Conservation (phyloP, 169 alveolate genomes). For the Besnoitia besnoiti region DNA sequence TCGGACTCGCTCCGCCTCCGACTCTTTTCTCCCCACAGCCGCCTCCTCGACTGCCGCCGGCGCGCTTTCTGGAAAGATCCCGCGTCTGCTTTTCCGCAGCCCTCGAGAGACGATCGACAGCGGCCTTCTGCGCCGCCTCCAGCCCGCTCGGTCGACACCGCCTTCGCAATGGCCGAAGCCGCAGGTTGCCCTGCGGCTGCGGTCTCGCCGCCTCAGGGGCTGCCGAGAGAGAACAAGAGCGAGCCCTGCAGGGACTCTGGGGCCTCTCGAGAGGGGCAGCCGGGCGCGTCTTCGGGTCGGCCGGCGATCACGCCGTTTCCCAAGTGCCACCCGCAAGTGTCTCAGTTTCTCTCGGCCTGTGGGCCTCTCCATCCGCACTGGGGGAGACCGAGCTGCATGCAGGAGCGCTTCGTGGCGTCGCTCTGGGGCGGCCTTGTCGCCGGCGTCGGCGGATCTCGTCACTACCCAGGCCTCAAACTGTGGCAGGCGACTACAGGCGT, state of each 20-base stretch:
- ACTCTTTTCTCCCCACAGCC: background rate
- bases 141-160: no score
- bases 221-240: no score
- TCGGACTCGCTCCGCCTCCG: background rate
- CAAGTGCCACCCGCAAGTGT: conserved; percentile 51
- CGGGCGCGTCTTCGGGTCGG: background rate
- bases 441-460: conserved; percentile 64
- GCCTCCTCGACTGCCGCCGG: background rate
- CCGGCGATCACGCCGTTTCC: conserved; percentile 40
- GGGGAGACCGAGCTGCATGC: conserved; percentile 54
- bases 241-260: no score
- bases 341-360: conserved; percentile 60
- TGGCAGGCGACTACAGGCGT: conserved; percentile 67
- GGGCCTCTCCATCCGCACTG: conserved; percentile 65
- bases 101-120: background rate
- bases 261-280: background rate
- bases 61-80: conserved; percentile 14
- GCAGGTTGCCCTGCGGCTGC: no score
- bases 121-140: background rate
- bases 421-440: conserved; percentile 70
- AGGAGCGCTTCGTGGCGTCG: conserved; percentile 39
- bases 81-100: background rate
- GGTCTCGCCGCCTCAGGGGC: no score
- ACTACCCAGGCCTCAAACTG: conserved; percentile 61
- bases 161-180: no score